phyloP scores from a whole-genome alignment of 352 stramenopile genomes.

The Pythium rhizo-oryzae region DNA sequence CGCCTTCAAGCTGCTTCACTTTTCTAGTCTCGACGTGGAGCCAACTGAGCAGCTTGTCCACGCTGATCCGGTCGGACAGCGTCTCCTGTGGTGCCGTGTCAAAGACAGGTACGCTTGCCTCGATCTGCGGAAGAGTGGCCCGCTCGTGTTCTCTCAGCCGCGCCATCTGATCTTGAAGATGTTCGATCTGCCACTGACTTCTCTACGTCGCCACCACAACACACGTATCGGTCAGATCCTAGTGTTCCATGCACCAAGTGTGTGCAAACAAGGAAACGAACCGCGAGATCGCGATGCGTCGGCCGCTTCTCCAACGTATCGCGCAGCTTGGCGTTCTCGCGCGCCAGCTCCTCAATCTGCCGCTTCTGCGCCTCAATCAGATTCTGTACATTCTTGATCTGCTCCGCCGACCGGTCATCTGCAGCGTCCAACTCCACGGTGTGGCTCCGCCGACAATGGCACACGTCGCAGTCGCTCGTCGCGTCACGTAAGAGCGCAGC shows the following conservation, averaged over 20 bases:
- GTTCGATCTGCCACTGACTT: slow-evolving; percentile 27
- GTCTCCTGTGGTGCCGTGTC: slow-evolving; percentile 17
- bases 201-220: too few relatives aligned
- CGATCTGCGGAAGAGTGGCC: background rate
- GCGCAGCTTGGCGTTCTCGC: slow-evolving; percentile 33
- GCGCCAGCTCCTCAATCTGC: slow-evolving; percentile 19
- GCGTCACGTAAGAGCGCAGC: background rate
- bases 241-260: too few relatives aligned
- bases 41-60: slow-evolving; percentile 37
- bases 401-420: background rate
- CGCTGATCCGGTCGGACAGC: slow-evolving; percentile 32
- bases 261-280: too few relatives aligned
- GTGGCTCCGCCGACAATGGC: slow-evolving; percentile 13
- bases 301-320: slow-evolving; percentile 28
- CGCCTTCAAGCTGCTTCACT: background rate
- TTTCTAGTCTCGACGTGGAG: slow-evolving; percentile 35
- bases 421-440: background rate
- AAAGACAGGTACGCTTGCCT: slow-evolving; percentile 9
- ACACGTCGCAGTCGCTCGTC: slow-evolving; percentile 15
- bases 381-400: slow-evolving; percentile 11
- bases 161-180: slow-evolving; percentile 13
- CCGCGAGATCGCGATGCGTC: slow-evolving; percentile 27
- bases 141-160: slow-evolving; percentile 13
- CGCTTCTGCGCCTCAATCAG: slow-evolving; percentile 26
- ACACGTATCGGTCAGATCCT: too few relatives aligned